phyloP scores from a whole-genome alignment of 352 stramenopile genomes.

The Peronospora belbahrii region DNA sequence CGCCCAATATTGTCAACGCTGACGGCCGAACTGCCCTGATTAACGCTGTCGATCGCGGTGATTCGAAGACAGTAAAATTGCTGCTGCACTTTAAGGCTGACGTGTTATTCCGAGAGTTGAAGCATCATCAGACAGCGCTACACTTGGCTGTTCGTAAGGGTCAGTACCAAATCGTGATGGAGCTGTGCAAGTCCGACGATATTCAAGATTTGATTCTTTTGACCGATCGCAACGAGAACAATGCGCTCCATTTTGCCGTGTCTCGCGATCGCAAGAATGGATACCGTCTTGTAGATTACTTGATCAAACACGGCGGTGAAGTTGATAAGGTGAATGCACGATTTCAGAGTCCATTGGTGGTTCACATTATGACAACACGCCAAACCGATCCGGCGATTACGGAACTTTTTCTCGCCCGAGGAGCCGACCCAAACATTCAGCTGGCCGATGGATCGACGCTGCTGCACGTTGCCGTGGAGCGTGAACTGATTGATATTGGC shows the following conservation, averaged over 20 bases:
- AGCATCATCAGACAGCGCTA: constrained; percentile 77
- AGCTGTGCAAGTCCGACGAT: constrained; percentile 71
- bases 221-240: constrained; percentile 82
- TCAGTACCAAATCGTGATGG: constrained; percentile 82
- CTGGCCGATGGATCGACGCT: constrained; percentile 76
- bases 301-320: constrained; percentile 75
- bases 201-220: constrained; percentile 56
- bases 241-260: constrained; percentile 75
- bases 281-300: constrained; percentile 68
- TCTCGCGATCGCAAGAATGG: constrained; percentile 80
- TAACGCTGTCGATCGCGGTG: constrained; percentile 66
- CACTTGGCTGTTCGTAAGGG: constrained; percentile 78
- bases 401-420: constrained; percentile 56
- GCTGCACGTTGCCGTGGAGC: constrained; percentile 74
- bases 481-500: constrained; percentile 73
- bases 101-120: constrained; percentile 77
- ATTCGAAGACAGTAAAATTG: constrained; percentile 65
- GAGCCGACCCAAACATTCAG: constrained; percentile 61
- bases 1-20: constrained; percentile 77
- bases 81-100: constrained; percentile 80
- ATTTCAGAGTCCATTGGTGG: constrained; percentile 69
- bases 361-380: constrained; percentile 82
- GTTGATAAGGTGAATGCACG: constrained; percentile 81
- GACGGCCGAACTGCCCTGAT: constrained; percentile 76
- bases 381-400: constrained; percentile 77